Percentiles rank a stretch among this genome's conserved stretches.
Evolutionary conservation across 345 rosid genomes (phyloP).

Genomic region (Hevea brasiliensis): DNA sequence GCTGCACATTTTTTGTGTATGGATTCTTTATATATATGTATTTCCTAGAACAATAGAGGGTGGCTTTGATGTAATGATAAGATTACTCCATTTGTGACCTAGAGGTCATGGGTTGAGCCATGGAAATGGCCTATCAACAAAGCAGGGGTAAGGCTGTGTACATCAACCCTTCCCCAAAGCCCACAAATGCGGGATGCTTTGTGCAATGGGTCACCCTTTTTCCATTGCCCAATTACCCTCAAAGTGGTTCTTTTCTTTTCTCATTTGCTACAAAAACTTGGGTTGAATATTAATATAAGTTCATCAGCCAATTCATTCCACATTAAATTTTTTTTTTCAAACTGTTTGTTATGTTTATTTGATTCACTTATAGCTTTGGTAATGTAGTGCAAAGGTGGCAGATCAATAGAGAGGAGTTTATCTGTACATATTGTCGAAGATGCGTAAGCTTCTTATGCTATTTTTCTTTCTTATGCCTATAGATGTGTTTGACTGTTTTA

Average conservation of each 20-base stretch:
- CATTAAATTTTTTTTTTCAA: background rate
- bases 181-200: too few species aligned
- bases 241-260: background rate
- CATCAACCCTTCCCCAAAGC: too few species aligned
- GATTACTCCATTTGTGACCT: too few species aligned
- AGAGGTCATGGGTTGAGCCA: too few species aligned
- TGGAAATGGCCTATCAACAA: too few species aligned
- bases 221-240: background rate
- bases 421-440: slow-evolving; percentile 41
- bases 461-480: background rate
- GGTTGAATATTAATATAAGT: background rate
- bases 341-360: background rate
- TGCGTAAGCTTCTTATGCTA: slow-evolving; percentile 23
- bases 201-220: too few species aligned
- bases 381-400: slow-evolving; percentile 43
- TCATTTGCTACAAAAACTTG: background rate
- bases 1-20: too few species aligned
- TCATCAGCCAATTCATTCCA: background rate
- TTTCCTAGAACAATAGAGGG: background rate
- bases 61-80: too few species aligned
- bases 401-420: slow-evolving; percentile 38
- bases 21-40: background rate
- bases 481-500: background rate
- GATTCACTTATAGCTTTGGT: background rate
- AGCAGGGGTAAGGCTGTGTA: too few species aligned